Conservation (phyloP, 1,284 basidiomycete genomes). For the Melanopsichium pennsylvanicum region DNA sequence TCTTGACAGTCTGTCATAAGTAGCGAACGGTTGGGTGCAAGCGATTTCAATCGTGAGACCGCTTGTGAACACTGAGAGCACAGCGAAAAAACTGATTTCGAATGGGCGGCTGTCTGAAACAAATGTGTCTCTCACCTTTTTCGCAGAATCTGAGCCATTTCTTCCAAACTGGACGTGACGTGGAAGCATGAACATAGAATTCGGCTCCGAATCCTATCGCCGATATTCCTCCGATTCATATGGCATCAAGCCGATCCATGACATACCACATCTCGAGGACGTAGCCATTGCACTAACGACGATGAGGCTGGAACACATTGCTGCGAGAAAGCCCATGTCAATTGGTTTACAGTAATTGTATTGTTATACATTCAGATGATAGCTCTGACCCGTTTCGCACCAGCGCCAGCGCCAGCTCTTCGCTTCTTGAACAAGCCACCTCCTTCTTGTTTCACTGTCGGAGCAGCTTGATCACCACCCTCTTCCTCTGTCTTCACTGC, state of each 20-base stretch:
- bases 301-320: no score
- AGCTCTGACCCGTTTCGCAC: slow-evolving; percentile 52
- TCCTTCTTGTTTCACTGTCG: no score
- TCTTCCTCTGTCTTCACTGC: slow-evolving; percentile 4
- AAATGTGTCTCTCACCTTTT: background rate
- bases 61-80: no score
- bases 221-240: no score
- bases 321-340: no score
- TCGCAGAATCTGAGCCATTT: background rate
- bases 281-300: no score
- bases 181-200: slow-evolving; percentile 7
- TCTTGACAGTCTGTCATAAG: no score
- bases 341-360: background rate
- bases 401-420: slow-evolving; percentile 48
- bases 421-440: slow-evolving; percentile 56
- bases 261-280: no score
- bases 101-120: background rate
- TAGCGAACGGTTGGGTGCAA: no score
- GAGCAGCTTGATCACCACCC: background rate
- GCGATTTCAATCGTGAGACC: no score
- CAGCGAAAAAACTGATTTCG: background rate
- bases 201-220: slow-evolving; percentile 1
- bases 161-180: slow-evolving; percentile 27
- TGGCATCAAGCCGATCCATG: no score
- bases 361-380: slow-evolving; percentile 25